A percentile compares a stretch with the other conserved stretches of the same genome.
phyloP scores from a whole-genome alignment of 306 rosid genomes.

The Hippophae rhamnoides region DNA sequence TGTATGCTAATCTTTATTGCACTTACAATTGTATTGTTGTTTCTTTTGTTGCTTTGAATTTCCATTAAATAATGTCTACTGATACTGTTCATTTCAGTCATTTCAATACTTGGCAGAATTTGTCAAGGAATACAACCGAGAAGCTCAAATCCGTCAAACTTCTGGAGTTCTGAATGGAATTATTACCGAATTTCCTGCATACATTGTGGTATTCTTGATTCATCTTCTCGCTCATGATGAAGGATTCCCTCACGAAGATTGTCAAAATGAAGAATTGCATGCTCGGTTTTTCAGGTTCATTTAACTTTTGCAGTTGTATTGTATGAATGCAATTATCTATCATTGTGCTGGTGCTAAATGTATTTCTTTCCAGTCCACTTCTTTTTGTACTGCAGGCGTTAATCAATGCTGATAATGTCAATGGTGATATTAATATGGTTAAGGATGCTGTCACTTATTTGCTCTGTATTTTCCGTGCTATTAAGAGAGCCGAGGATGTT shows the following conservation, averaged over 20 bases:
- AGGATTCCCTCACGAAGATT: slow-evolving; percentile 45
- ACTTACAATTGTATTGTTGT: slow-evolving; percentile 1
- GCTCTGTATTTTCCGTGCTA: slow-evolving; percentile 65
- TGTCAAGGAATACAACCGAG: slow-evolving; percentile 58
- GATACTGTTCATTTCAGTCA: slow-evolving; percentile 47
- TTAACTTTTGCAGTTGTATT: slow-evolving; percentile 4
- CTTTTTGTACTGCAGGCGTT: slow-evolving; percentile 58
- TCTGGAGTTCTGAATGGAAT: slow-evolving; percentile 45
- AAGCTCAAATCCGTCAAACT: slow-evolving; percentile 43
- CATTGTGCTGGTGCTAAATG: slow-evolving; percentile 21
- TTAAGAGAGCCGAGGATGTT: slow-evolving; percentile 77
- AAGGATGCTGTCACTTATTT: slow-evolving; percentile 47
- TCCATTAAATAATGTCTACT: slow-evolving; percentile 18
- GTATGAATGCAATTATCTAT: slow-evolving; percentile 1
- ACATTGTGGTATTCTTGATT: slow-evolving; percentile 64
- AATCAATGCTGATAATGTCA: slow-evolving; percentile 34
- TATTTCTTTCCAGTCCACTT: slow-evolving; percentile 68
- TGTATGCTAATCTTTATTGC: slow-evolving; percentile 34
- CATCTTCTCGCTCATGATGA: slow-evolving; percentile 65
- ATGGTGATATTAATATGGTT: slow-evolving; percentile 44
- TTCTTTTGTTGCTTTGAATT: slow-evolving; percentile 5
- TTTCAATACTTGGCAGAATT: slow-evolving; percentile 62
- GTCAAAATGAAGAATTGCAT: slow-evolving; percentile 44
- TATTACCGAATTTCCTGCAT: slow-evolving; percentile 54
- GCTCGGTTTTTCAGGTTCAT: slow-evolving; percentile 71